Percentiles rank a stretch among this genome's conserved stretches.
Evolutionary conservation across 208 protist genomes (phyloP).

Genomic region (Naegleria fowleri): DNA sequence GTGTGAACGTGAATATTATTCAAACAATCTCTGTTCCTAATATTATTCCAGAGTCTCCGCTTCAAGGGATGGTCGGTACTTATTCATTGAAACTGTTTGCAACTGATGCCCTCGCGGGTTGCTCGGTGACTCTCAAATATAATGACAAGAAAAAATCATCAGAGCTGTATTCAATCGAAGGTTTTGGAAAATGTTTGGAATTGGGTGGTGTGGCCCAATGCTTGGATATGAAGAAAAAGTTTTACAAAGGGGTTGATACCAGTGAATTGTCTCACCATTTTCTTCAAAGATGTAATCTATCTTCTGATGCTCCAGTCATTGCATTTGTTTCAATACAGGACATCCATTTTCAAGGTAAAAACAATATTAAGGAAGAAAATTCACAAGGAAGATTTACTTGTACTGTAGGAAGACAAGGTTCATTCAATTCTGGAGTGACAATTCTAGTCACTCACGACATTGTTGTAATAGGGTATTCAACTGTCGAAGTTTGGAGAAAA

Average conservation of each 20-base stretch:
- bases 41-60: neutral
- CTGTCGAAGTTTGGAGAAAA: neutral
- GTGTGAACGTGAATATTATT: neutral
- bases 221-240: neutral
- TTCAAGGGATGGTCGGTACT: neutral
- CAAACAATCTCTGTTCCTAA: neutral
- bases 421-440: neutral
- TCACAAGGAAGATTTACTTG: neutral
- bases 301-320: neutral
- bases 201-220: neutral
- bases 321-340: neutral
- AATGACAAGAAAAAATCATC: neutral
- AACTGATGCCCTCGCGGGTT: neutral
- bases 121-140: neutral
- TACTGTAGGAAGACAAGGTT: neutral
- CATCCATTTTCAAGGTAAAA: neutral
- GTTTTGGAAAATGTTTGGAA: slow-evolving; percentile 6
- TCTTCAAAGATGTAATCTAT: neutral
- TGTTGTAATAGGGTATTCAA: neutral
- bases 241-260: neutral
- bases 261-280: neutral
- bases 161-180: neutral
- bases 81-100: neutral
- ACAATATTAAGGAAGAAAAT: slow-evolving; percentile 8
- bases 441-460: neutral